Conservation (phyloP, 305 asterid genomes). For the Lippia alba region DNA sequence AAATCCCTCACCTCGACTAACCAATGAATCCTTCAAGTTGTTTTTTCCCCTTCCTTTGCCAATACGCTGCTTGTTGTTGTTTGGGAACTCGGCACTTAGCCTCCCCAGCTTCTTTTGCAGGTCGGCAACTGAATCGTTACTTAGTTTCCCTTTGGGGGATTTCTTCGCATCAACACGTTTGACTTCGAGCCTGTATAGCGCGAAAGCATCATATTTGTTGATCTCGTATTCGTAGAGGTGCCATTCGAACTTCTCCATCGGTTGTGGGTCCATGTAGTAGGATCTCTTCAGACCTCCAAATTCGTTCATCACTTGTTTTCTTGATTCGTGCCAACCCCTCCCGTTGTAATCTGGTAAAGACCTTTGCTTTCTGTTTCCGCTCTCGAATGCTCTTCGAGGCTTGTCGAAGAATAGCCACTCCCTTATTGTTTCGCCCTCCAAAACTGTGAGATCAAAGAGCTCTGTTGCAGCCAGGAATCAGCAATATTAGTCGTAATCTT, state of each 20-base stretch:
- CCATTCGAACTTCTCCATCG: slow-evolving; percentile 62
- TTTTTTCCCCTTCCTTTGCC: slow-evolving; percentile 54
- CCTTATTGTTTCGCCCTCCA: slow-evolving; percentile 67
- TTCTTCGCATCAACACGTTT: slow-evolving; percentile 68
- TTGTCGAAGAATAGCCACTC: slow-evolving; percentile 82
- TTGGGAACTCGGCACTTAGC: slow-evolving; percentile 57
- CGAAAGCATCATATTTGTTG: slow-evolving; percentile 56
- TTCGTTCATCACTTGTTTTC: slow-evolving; percentile 69
- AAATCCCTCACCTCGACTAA: slow-evolving; percentile 45
- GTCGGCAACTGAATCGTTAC: slow-evolving; percentile 62
- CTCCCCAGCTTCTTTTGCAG: slow-evolving; percentile 68
- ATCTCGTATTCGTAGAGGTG: slow-evolving; percentile 72
- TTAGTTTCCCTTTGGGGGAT: slow-evolving; percentile 57
- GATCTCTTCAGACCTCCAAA: slow-evolving; percentile 72
- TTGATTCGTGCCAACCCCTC: slow-evolving; percentile 82
- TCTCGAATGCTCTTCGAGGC: slow-evolving; percentile 75
- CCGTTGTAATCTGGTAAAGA: slow-evolving; percentile 74
- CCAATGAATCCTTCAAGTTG: slow-evolving; percentile 36
- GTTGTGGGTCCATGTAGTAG: slow-evolving; percentile 85
- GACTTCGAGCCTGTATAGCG: slow-evolving; percentile 67
- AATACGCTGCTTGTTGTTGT: slow-evolving; percentile 43
- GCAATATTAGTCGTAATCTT: background rate
- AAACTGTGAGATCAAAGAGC: slow-evolving; percentile 59
- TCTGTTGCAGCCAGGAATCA: slow-evolving; percentile 44
- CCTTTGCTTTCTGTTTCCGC: slow-evolving; percentile 76